Evolutionary conservation across 306 rosid genomes (phyloP).

Genomic region (Lathyrus oleraceus): DNA sequence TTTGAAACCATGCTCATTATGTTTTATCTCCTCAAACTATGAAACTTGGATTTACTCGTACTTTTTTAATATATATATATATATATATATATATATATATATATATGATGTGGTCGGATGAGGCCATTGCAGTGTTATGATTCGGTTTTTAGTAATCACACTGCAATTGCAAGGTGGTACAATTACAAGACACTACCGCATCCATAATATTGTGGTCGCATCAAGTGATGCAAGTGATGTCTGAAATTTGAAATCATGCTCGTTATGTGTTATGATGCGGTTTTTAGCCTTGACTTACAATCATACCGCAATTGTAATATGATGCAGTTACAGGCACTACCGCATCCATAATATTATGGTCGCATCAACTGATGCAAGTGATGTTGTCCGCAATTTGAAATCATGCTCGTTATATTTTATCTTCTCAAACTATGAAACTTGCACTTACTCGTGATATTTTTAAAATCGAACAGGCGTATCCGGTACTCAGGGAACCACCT

Average conservation of each 20-base stretch:
- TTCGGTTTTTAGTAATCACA: no score
- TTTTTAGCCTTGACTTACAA: background rate
- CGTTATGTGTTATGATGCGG: no score
- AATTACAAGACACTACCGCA: background rate
- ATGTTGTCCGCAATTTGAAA: no score
- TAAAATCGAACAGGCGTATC: slow-evolving; percentile 56
- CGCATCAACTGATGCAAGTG: background rate
- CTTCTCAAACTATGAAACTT: background rate
- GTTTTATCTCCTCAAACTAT: background rate
- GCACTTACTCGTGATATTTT: background rate
- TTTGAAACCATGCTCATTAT: no score
- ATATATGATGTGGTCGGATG: no score
- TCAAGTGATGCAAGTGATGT: background rate
- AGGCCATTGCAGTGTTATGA: no score
- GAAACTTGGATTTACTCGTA: background rate
- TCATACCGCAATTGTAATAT: background rate
- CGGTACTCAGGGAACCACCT: slow-evolving; percentile 61
- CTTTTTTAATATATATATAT: no score
- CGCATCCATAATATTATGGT: background rate
- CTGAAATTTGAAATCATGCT: no score
- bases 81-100: no score
- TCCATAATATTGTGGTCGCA: background rate
- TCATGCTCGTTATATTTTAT: background rate
- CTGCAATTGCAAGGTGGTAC: no score
- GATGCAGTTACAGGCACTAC: background rate